Base-by-base conservation (phyloP, 768 basidiomycete species). In the Kwoniella europaea region DNA sequence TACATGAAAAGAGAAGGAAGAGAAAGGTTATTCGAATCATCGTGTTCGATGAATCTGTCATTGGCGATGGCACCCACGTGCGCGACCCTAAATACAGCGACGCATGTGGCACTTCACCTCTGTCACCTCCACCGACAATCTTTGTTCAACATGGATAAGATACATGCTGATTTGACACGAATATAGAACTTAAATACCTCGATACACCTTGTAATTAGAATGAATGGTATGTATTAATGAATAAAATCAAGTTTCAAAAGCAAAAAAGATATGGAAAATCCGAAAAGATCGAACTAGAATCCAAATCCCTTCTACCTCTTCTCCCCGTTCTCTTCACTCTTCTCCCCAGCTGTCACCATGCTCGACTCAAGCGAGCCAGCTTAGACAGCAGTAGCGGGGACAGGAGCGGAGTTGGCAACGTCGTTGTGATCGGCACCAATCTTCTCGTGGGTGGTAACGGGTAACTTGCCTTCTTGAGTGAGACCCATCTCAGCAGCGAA, bases 401-500 rank as follows among this genome's bases (percentile, higher is more conserved):
- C n/a, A 13, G 70, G 56, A 10, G 61, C 55, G 24, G 71, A 65
- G 42, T 68, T 63, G 46, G 71, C 63, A 24, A 63, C 71, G 22
- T 66, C 69, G 59, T 67, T 57, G 65, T 70, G 64, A 18, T 57
- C 73, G 27, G 69, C 54, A 18, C 52, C 56, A 50, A 46, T 44
- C 63, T 65, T 68, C 60, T 71, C 67, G 29, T 71, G 67, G 22
- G 61, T 61, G 55, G 73, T 52, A 56, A 71, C 63, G 20, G 73
- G 74, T 46, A 79, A 65, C 50, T 79, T 75, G 35, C 78, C 78
- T 2, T 72, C 75, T 46, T 63, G 35, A 29, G 71, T 76, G 44
- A 76, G 63, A 41, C 79, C 79, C 72, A 74, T 72, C 35, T 80
- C 76, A 60, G 43, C 63, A 41, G 82, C 83, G 59, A 70, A 84